Base-by-base conservation (phyloP, 306 rosid genomes). In the Vachellia pachyceras region DNA sequence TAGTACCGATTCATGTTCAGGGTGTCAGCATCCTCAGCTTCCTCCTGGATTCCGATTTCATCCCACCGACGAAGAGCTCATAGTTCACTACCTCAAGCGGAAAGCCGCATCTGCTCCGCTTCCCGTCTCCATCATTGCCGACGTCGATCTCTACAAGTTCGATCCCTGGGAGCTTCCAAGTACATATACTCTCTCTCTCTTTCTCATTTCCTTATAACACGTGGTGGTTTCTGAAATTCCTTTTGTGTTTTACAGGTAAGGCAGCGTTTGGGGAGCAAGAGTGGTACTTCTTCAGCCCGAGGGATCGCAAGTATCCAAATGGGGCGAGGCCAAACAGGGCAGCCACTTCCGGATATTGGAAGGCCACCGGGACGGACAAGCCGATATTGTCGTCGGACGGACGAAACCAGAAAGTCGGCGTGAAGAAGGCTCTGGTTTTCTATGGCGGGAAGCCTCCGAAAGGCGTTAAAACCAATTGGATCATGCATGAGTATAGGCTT, bases 131-230 rank as follows among this genome's bases (percentile, higher is more conserved):
- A 94, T 92, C 86, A 92, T 94, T 23, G 97, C 98, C 3, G 98
- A 94, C 17, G 40, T 94, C 69, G 98, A 94, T 84, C 85, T 94
- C 76, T 94, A 94, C 89, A 94, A 94, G 87, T 92, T 90, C 55
- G 97, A 94, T 69, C 98, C 98, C 0, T 94, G 98, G 97, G 98
- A 94, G 80, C 98, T 94, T 7, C 98, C 96, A 70, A 85, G 98
- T 94, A 92, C n/a, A n/a, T 92, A 89, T 49, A 13, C 6, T 17
- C 15, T 15, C 29, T 25, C 55, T 66, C 63, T 58, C 58, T 85
- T 10, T 6, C 22, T 18, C 2, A 54, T 54, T n/a, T 54, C 60
- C 10, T 54, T 29, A 29, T 29, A 0, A 1, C 33, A 29, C 33
- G n/a, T n/a, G n/a, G 1, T 29, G 33, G 33, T 29, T 14, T 47